Evolutionary conservation across 2,329 filamentous ascomycete species (phyloP), one percentile per base, ranked within the genome.

Genomic region (Ceratocystiopsis brevicomis): DNA sequence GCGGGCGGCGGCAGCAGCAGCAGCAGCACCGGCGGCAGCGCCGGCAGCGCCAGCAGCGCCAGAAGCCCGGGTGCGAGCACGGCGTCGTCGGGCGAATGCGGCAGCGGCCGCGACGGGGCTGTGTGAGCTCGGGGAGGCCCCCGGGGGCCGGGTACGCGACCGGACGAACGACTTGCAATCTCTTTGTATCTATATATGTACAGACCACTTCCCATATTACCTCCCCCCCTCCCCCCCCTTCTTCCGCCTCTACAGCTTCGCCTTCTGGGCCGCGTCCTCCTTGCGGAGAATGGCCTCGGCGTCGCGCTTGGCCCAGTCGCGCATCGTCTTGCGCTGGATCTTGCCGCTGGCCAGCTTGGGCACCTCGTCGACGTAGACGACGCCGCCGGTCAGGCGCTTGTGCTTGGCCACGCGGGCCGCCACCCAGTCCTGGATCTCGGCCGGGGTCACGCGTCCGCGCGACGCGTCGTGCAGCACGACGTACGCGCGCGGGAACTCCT

Each of bases 281-380:
- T 43, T 41, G 39, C 52, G 51, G 44, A 48, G 38, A 19, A 61
- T 47, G 39, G 52, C 53, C 10, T 45, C 50, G 0, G 63, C 65
- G 54, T 75, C 71, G 45, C 59, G 58, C 57, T 69, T 72, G 8
- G 70, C 65, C 69, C 69, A 73, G 38, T 73, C 68, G 49, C 66
- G 64, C 58, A 76, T 59, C 6, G 66, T 53, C 50, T 72, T 72
- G 40, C 70, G 59, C 53, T 69, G 61, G 41, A 76, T 73, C 61
- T 76, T 76, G 10, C 71, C 71, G 46, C 65, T 69, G 13, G 67
- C 64, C 39, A 72, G 56, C 53, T 72, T 73, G 1, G 71, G 71
- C 43, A 76, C 65, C 48, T 68, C 67, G 40, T 72, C 65, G 8
- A 75, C 62, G 47, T 74, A 73, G 21, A 63, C 58, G 25, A 73